Evolutionary conservation across 805 yeast species (phyloP).

Genomic region (Schwanniomyces polymorphus): DNA sequence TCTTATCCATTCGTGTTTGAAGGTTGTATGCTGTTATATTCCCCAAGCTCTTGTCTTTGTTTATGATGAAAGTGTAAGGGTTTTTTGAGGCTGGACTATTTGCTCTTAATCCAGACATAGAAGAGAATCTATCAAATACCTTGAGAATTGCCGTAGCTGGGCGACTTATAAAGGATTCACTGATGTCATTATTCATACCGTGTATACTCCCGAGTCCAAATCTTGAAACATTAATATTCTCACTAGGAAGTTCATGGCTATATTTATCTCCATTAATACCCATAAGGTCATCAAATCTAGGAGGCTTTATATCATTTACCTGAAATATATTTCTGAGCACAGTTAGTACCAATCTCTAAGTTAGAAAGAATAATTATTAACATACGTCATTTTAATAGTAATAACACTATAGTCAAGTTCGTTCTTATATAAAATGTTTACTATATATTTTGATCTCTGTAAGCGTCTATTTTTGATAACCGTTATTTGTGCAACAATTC

Average conservation of each 20-base stretch:
- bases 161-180: constrained; percentile 12
- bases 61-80: neutral
- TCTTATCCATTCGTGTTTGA: constrained; percentile 8
- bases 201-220: constrained; percentile 8
- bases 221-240: constrained; percentile 5
- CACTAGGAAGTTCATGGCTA: neutral
- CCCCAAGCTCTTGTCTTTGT: constrained; percentile 6
- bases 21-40: constrained; percentile 8
- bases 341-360: neutral
- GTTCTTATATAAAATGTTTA: neutral
- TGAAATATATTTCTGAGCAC: constrained; percentile 8
- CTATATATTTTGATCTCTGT: neutral
- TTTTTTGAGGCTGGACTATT: constrained; percentile 2
- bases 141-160: constrained; percentile 22
- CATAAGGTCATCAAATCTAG: constrained; percentile 2
- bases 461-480: neutral
- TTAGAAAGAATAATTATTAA: neutral
- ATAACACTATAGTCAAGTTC: neutral
- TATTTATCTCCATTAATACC: neutral
- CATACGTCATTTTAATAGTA: constrained; percentile 7
- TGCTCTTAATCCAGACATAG: constrained; percentile 8
- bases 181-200: constrained; percentile 8
- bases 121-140: constrained; percentile 17
- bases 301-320: constrained; percentile 5
- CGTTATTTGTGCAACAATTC: constrained; percentile 1